phyloP scores from a whole-genome alignment of 768 basidiomycete species.

The Suillus occidentalis region DNA sequence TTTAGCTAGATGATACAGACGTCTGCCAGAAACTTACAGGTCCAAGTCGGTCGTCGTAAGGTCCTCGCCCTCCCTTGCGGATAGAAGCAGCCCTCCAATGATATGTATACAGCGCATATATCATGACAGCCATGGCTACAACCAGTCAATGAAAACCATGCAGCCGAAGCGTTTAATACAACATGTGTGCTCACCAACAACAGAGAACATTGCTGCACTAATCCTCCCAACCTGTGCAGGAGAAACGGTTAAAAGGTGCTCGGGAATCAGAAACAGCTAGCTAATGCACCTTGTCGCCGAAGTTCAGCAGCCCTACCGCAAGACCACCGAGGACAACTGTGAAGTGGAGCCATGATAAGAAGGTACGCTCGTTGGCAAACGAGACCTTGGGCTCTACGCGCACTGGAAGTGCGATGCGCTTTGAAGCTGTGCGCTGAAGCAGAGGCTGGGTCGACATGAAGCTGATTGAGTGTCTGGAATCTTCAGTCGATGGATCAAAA shows the following conservation, averaged over 20 bases:
- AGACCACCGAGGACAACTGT: constrained; percentile 97
- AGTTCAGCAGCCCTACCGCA: constrained; percentile 94
- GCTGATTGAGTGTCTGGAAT: neutral
- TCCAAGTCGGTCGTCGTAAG: constrained; percentile 94
- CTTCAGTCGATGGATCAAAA: neutral
- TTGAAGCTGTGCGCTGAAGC: constrained; percentile 88
- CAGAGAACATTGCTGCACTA: constrained; percentile 93
- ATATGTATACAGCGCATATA: constrained; percentile 92
- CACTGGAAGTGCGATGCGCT: constrained; percentile 96
- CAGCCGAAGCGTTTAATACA: neutral
- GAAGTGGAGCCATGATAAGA: constrained; percentile 98
- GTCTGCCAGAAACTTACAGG: constrained; percentile 63
- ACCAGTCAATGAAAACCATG: constrained; percentile 13
- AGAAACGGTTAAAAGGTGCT: constrained; percentile 3
- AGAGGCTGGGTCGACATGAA: constrained; percentile 96
- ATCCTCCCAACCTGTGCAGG: constrained; percentile 81
- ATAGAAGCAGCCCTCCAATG: constrained; percentile 97
- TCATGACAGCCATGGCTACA: constrained; percentile 93
- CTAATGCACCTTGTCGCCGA: constrained; percentile 83
- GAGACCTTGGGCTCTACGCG: constrained; percentile 94
- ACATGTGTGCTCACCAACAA: constrained; percentile 68
- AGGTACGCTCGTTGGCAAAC: constrained; percentile 93
- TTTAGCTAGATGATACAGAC: constrained; percentile 12
- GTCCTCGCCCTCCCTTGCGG: constrained; percentile 85
- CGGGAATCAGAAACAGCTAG: neutral